Percentiles rank a stretch among this genome's conserved stretches.
Conservation (phyloP, 768 basidiomycete genomes). For the Agrocybe pediades region DNA sequence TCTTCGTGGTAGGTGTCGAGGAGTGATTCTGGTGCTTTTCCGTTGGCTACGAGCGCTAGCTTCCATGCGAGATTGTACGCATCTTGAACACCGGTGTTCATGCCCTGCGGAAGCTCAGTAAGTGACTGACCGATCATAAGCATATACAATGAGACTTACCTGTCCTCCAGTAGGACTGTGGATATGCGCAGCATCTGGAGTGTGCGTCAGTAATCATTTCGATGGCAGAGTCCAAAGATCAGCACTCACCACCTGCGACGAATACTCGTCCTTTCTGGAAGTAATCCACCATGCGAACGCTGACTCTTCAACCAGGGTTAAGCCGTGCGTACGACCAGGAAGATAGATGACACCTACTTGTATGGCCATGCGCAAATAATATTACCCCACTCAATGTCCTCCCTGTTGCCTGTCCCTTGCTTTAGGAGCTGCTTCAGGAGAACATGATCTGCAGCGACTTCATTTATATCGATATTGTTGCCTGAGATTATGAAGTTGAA, state of each 20-base stretch:
- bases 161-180: conserved; percentile 35
- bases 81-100: conserved; percentile 29
- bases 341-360: conserved; percentile 16
- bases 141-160: conserved; percentile 16
- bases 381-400: conserved; percentile 26
- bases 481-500: conserved; percentile 19
- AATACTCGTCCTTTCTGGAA: conserved; percentile 15
- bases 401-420: conserved; percentile 20
- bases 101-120: conserved; percentile 22
- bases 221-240: not conserved
- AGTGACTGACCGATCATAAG: conserved; percentile 29
- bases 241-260: conserved; percentile 22
- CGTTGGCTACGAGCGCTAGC: conserved; percentile 31
- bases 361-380: conserved; percentile 29
- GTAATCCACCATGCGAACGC: conserved; percentile 16
- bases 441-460: conserved; percentile 4
- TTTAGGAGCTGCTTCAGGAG: conserved; percentile 19
- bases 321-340: not conserved
- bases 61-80: conserved; percentile 41
- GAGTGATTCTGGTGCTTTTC: conserved; percentile 24
- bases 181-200: conserved; percentile 32
- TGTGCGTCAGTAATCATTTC: not conserved
- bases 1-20: conserved; percentile 35
- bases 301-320: conserved; percentile 5
- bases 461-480: conserved; percentile 1